Percentiles rank a stretch among this genome's conserved stretches.
These are phyloP conservation scores for Cudoniella acicularis DNA, from an alignment of 495 filamentous ascomycete genomes.

Conservation along the genomic window DNA sequence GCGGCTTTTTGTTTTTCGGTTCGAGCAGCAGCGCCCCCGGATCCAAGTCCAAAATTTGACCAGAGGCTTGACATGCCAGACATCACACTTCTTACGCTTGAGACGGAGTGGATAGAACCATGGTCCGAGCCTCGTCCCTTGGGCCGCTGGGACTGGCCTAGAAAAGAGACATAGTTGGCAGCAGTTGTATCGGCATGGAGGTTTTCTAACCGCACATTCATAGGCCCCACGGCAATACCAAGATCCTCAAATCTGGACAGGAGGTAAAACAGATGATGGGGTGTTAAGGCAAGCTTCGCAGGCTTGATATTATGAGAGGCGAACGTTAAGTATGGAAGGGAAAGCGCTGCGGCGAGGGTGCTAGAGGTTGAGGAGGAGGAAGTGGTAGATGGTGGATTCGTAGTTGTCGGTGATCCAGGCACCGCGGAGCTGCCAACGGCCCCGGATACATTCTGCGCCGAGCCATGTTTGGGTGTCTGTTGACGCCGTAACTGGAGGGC, in stretches of 20 bases:
- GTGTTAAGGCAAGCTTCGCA: constrained; percentile 88
- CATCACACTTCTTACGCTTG: constrained; percentile 96
- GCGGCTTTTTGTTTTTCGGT: constrained; percentile 84
- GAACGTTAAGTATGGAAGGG: constrained; percentile 79
- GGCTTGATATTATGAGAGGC: constrained; percentile 80
- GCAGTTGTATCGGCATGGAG: constrained; percentile 82
- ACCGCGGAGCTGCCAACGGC: constrained; percentile 42
- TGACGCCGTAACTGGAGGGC: constrained; percentile 81
- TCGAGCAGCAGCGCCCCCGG: constrained; percentile 70
- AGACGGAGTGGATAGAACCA: constrained; percentile 90
- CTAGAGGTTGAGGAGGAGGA: constrained; percentile 67
- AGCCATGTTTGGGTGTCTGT: constrained; percentile 57
- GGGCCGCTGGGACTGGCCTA: constrained; percentile 71
- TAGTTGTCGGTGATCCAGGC: constrained; percentile 44
- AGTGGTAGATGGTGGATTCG: constrained; percentile 46
- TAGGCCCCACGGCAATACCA: constrained; percentile 82
- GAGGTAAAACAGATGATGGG: constrained; percentile 95
- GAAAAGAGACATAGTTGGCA: constrained; percentile 94
- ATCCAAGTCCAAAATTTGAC: constrained; percentile 78
- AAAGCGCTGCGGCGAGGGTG: constrained; percentile 75
- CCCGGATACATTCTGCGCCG: constrained; percentile 48
- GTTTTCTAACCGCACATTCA: constrained; percentile 94
- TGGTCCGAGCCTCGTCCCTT: constrained; percentile 76
- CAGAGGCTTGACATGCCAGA: constrained; percentile 89
- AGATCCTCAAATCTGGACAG: constrained; percentile 92